Evolutionary conservation across 495 filamentous ascomycete genomes (phyloP).

Genomic region (Podospora tetraspora): DNA sequence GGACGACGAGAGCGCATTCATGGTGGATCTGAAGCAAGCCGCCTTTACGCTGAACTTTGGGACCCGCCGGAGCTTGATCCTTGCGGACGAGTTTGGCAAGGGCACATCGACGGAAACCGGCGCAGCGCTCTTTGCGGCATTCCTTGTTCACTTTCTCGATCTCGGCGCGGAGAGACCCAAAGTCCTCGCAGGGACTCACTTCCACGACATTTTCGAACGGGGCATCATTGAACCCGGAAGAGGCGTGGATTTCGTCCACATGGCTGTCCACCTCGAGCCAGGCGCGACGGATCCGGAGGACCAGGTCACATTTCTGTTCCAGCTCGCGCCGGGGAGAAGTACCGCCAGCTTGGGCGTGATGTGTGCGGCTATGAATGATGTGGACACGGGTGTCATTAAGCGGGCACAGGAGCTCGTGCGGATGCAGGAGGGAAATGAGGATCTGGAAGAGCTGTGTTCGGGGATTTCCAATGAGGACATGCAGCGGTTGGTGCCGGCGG

Average conservation of each 20-base stretch:
- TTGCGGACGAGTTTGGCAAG: conserved; percentile 96
- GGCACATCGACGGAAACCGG: conserved; percentile 81
- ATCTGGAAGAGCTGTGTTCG: conserved; percentile 19
- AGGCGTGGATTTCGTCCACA: conserved; percentile 66
- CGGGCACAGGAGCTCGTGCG: conserved; percentile 72
- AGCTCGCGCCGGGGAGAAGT: conserved; percentile 62
- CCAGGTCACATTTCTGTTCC: conserved; percentile 86
- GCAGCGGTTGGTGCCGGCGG: conserved; percentile 11
- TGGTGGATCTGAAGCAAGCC: conserved; percentile 88
- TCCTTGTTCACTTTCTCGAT: conserved; percentile 69
- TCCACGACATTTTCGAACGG: conserved; percentile 86
- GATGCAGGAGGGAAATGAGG: conserved; percentile 56
- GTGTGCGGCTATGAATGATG: conserved; percentile 80
- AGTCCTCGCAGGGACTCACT: conserved; percentile 85
- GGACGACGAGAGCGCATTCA: conserved; percentile 82
- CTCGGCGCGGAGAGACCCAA: conserved; percentile 62
- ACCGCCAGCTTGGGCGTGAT: conserved; percentile 77
- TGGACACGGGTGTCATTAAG: conserved; percentile 63
- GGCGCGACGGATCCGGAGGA: conserved; percentile 55
- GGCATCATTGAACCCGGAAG: conserved; percentile 57
- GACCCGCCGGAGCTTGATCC: conserved; percentile 69
- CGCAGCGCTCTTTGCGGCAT: conserved; percentile 76
- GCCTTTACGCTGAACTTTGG: conserved; percentile 71
- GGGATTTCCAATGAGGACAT: conserved; percentile 16
- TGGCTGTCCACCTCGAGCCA: conserved; percentile 75